Conservation (phyloP, 805 yeast species). For the Tetrapisispora namnaoensis region DNA sequence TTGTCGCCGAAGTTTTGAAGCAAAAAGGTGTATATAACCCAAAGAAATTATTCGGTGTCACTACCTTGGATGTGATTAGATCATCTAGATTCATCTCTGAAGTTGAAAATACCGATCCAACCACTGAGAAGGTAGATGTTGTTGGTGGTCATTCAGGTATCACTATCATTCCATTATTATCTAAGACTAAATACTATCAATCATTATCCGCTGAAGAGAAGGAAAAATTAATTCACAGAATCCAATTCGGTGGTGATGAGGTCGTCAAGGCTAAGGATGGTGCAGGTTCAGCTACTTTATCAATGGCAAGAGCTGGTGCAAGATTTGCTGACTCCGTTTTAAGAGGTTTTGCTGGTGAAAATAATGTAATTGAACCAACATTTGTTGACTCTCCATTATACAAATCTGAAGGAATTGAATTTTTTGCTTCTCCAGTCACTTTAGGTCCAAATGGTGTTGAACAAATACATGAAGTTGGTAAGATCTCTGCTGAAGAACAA, state of each 20-base stretch:
- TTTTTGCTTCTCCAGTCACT: constrained; percentile 92
- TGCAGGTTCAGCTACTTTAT: constrained; percentile 86
- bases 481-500: constrained; percentile 68
- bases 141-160: constrained; percentile 98
- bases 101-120: constrained; percentile 50
- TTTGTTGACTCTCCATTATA: constrained; percentile 75
- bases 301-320: constrained; percentile 90
- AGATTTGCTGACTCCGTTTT: constrained; percentile 59
- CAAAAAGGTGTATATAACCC: constrained; percentile 82
- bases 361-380: constrained; percentile 55
- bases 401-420: constrained; percentile 84
- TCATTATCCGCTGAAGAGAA: constrained; percentile 46
- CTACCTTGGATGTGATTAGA: constrained; percentile 87
- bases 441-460: constrained; percentile 87
- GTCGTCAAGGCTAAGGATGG: constrained; percentile 90
- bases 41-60: constrained; percentile 87
- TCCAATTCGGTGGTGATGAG: constrained; percentile 95
- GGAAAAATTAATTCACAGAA: constrained; percentile 66
- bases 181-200: constrained; percentile 64
- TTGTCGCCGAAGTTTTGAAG: constrained; percentile 87
- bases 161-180: constrained; percentile 87
- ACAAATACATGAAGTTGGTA: constrained; percentile 70
- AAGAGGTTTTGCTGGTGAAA: constrained; percentile 54
- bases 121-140: constrained; percentile 67
- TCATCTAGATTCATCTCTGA: constrained; percentile 74